Base-by-base conservation (phyloP, 2,329 filamentous ascomycete species). In the Penicillium sclerotigenum region DNA sequence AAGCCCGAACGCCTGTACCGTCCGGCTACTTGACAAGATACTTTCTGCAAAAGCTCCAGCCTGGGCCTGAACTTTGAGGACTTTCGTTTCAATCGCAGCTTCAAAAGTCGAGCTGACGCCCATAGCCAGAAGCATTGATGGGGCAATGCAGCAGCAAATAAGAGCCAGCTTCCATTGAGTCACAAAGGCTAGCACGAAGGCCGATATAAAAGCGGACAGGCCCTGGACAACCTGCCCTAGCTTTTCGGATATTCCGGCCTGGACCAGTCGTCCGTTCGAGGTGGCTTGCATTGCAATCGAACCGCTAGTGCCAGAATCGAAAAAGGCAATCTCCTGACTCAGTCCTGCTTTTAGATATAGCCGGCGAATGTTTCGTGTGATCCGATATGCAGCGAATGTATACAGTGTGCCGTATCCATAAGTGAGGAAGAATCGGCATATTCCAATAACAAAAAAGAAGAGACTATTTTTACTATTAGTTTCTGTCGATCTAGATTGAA, bases 381-480 rank as follows among this genome's bases (percentile, higher is more conserved):
- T 52, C 4, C 50, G 36, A 20, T 54, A 52, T 11, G 59, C 52
- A 4, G 47, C 50, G 10, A 54, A 33, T 40, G 57, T 59, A 49
- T 54, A 45, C 18, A 55, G 38, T 16, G 69, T 65, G 22, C 63
- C 70, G 42, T 70, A 69, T 29, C 67, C 58, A 38, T 74, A 75
- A 7, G 67, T 68, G 13, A 73, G 54, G 16, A 67, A 54, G 18
- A 75, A 67, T 14, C 68, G 68, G 9, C 64, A 73, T 22, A 73
- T 56, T 14, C 72, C 73, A 26, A 76, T 67, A 46, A 73, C 71
- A 8, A 75, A 63, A 56, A 75, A 74, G 50, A 66, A 74, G n/a
- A 75, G 57, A 18, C 66, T 70, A 20, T 52, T 52, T 22, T 36
- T 14, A 1, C 22, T 13, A 24, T 54, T 42, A 54, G 52, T 18